Percentiles rank a stretch among this genome's conserved stretches.
phyloP scores from a whole-genome alignment of 257 asterid species.

The Rhazya stricta region DNA sequence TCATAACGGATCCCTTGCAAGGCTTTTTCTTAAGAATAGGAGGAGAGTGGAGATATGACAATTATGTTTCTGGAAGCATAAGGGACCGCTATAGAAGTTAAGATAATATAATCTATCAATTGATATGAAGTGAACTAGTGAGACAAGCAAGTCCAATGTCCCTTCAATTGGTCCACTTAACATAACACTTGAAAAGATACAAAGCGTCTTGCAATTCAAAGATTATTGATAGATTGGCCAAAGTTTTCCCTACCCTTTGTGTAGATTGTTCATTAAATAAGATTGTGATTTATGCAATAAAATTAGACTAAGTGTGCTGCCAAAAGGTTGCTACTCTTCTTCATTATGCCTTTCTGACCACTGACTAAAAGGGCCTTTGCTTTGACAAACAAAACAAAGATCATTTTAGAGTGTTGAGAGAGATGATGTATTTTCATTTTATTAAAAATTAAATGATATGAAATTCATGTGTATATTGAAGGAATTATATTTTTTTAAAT shows the following conservation, averaged over 20 bases:
- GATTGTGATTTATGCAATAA: not conserved
- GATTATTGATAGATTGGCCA: constrained; percentile 5
- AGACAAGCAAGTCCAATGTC: constrained; percentile 13
- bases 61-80: constrained; percentile 1
- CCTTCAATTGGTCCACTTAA: constrained; percentile 22
- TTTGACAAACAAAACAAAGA: not conserved
- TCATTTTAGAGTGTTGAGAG: too few species aligned
- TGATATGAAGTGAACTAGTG: constrained; percentile 16
- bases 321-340: not conserved
- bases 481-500: not conserved
- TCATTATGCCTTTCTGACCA: not conserved
- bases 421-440: too few species aligned
- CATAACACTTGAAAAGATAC: not conserved
- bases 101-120: constrained; percentile 11
- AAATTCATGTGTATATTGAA: too few species aligned
- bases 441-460: too few species aligned
- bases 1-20: not conserved
- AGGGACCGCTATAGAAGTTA: constrained; percentile 19
- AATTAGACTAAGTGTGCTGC: not conserved
- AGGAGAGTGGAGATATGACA: not conserved
- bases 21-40: constrained; percentile 5
- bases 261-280: not conserved
- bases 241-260: not conserved
- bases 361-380: not conserved
- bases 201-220: constrained; percentile 2